Percentiles rank a stretch among this genome's conserved stretches.
phyloP scores from a whole-genome alignment of 2,329 filamentous ascomycete species.

The Ceratocystis cubensis region DNA sequence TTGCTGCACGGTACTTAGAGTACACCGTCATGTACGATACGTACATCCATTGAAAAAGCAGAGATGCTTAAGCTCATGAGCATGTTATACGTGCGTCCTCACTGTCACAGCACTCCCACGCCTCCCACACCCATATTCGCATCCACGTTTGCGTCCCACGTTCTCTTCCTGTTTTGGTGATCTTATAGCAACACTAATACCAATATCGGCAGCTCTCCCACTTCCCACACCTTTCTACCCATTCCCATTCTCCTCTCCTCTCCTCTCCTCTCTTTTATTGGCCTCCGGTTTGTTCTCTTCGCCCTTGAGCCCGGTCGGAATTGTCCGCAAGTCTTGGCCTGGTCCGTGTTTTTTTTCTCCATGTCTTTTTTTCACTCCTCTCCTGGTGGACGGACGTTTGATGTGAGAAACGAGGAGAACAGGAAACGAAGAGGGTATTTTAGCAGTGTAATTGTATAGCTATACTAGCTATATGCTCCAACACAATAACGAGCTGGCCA shows the following conservation, averaged over 20 bases:
- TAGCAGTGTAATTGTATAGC: not conserved
- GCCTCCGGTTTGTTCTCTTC: conserved; percentile 7
- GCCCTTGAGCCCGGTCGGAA: not conserved
- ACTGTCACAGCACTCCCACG: not conserved
- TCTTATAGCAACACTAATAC: not conserved
- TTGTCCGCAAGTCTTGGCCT: conserved; percentile 4
- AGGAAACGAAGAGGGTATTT: not conserved
- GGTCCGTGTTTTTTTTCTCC: conserved; percentile 4
- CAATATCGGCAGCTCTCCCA: too few species aligned
- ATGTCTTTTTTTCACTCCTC: not conserved
- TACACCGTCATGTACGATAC: not conserved
- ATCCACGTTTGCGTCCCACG: not conserved
- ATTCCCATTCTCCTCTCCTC: not conserved
- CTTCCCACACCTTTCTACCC: not conserved
- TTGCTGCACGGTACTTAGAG: not conserved
- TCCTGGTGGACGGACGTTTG: not conserved
- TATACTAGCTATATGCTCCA: not conserved
- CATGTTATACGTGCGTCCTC: not conserved
- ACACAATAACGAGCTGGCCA: not conserved
- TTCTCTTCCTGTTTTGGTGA: not conserved
- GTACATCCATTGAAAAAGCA: not conserved
- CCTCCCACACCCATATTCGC: not conserved
- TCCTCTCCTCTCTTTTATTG: not conserved
- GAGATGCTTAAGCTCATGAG: not conserved
- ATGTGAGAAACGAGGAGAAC: not conserved